Evolutionary conservation across 2,329 filamentous ascomycete species (phyloP).

Genomic region (Acarospora socialis): DNA sequence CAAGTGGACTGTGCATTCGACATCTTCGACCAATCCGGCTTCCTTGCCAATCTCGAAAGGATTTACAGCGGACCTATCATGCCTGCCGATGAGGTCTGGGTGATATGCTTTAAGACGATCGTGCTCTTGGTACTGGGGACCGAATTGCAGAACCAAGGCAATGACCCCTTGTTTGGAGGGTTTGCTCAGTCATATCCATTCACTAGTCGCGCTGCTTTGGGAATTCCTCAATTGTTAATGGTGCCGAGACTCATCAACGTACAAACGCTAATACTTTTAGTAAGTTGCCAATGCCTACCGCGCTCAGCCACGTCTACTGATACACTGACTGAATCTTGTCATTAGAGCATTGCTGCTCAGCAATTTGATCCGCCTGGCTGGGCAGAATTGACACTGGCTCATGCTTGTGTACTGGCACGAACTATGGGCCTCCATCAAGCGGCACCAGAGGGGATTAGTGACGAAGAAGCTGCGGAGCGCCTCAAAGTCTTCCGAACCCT

Average conservation of each 20-base stretch:
- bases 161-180: slow-evolving; percentile 6
- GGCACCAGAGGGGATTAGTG: slow-evolving; percentile 2
- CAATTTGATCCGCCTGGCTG: slow-evolving; percentile 9
- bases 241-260: slow-evolving; percentile 11
- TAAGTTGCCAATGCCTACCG: slow-evolving; percentile 3
- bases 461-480: slow-evolving; percentile 7
- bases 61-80: slow-evolving; percentile 6
- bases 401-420: slow-evolving; percentile 11
- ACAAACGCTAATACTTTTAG: slow-evolving; percentile 8
- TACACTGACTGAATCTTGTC: too few species aligned
- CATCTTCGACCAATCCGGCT: slow-evolving; percentile 10
- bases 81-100: slow-evolving; percentile 10
- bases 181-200: slow-evolving; percentile 9
- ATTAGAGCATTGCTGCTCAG: slow-evolving; percentile 10
- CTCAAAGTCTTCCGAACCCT: slow-evolving; percentile 10
- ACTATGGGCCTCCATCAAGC: slow-evolving; percentile 10
- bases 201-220: slow-evolving; percentile 7
- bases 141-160: slow-evolving; percentile 8
- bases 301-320: not conserved
- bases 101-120: slow-evolving; percentile 10
- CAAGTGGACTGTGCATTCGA: slow-evolving; percentile 10
- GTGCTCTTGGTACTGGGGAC: slow-evolving; percentile 9
- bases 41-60: slow-evolving; percentile 8
- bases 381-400: slow-evolving; percentile 8
- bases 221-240: slow-evolving; percentile 7